phyloP scores from a whole-genome alignment of 495 filamentous ascomycete genomes.

The Glonium stellatum region DNA sequence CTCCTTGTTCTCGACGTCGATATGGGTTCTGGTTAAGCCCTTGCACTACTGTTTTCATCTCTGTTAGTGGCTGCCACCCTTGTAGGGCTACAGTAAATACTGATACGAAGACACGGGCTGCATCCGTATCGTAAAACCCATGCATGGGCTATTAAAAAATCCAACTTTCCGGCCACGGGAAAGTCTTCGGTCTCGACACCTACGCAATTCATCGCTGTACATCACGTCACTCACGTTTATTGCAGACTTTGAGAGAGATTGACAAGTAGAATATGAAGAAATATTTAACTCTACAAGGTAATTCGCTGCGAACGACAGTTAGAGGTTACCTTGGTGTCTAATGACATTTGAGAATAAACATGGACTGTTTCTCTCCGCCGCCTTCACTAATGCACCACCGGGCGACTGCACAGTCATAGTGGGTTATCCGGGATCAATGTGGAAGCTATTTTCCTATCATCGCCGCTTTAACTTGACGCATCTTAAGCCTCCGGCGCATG shows the following conservation, averaged over 20 bases:
- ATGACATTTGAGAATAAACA: background rate
- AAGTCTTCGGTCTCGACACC: background rate
- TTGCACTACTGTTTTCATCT: background rate
- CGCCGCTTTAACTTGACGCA: background rate
- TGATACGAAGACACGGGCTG: background rate
- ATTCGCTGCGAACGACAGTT: background rate
- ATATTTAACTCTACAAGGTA: background rate
- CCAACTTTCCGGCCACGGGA: background rate
- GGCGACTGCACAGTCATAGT: background rate
- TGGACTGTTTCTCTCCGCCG: background rate
- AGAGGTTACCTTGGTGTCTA: background rate
- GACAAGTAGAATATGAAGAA: background rate
- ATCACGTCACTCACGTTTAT: too few species aligned
- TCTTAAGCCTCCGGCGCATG: background rate
- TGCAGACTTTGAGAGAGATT: background rate
- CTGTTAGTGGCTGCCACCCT: background rate
- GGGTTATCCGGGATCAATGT: background rate
- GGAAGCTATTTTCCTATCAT: background rate
- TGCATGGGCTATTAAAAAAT: background rate
- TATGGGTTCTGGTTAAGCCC: background rate
- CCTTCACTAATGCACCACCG: background rate
- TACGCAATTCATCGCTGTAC: background rate
- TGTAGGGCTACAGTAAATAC: background rate
- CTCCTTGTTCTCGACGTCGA: background rate
- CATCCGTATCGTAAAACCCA: background rate